phyloP scores from a whole-genome alignment of 805 yeast genomes.

The Cyberlindnera misumaiensis region DNA sequence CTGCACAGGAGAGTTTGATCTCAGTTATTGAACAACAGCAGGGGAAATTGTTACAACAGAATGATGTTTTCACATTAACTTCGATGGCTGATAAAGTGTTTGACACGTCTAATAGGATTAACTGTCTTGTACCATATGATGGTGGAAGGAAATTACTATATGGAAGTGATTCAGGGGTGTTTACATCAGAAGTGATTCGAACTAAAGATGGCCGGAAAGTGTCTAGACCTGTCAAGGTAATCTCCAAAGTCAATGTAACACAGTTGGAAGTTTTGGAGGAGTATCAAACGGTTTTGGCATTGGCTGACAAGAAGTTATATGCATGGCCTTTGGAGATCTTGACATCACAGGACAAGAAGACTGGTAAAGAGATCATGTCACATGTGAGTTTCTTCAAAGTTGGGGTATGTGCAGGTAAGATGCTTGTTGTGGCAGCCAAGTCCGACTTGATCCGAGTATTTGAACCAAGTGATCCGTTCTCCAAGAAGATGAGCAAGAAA shows the following conservation, averaged over 20 bases:
- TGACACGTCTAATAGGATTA: slow-evolving; percentile 67
- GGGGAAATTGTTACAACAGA: slow-evolving; percentile 55
- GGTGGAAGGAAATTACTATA: slow-evolving; percentile 87
- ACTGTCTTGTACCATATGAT: slow-evolving; percentile 89
- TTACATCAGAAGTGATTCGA: slow-evolving; percentile 60
- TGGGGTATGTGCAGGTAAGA: slow-evolving; percentile 86
- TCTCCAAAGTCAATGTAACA: slow-evolving; percentile 68
- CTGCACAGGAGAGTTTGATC: slow-evolving; percentile 70
- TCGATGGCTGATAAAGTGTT: slow-evolving; percentile 72
- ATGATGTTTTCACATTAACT: slow-evolving; percentile 74
- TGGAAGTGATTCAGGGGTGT: slow-evolving; percentile 90
- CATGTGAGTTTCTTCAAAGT: slow-evolving; percentile 88
- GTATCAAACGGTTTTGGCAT: slow-evolving; percentile 71
- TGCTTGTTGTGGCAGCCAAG: slow-evolving; percentile 85
- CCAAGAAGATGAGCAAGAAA: slow-evolving; percentile 56
- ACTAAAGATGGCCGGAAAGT: slow-evolving; percentile 41
- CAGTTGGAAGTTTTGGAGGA: slow-evolving; percentile 92
- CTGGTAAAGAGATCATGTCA: slow-evolving; percentile 73
- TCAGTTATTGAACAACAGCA: slow-evolving; percentile 81
- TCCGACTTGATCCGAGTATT: slow-evolving; percentile 77
- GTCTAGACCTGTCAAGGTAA: slow-evolving; percentile 68
- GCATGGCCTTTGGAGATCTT: slow-evolving; percentile 73
- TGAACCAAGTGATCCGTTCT: slow-evolving; percentile 79
- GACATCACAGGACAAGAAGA: slow-evolving; percentile 41
- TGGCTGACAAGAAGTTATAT: slow-evolving; percentile 75